Conservation (phyloP, 768 basidiomycete species). For the Lactarius quietus region DNA sequence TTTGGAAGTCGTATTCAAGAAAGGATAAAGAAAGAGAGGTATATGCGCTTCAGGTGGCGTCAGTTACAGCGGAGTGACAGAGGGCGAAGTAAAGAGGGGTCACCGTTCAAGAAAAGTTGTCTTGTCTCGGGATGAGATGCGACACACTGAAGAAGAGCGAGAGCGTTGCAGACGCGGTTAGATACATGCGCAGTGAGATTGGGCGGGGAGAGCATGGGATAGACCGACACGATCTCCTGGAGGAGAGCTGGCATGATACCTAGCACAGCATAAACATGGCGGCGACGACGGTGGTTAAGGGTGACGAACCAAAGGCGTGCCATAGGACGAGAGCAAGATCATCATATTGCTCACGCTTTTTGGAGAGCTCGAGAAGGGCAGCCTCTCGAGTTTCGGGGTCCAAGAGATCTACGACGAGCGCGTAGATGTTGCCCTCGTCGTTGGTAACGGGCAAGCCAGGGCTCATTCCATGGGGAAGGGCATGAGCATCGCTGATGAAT, state of each 20-base stretch:
- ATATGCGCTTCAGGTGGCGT: constrained; percentile 71
- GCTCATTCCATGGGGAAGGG: constrained; percentile 29
- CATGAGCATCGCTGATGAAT: constrained; percentile 33
- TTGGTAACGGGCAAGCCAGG: constrained; percentile 31
- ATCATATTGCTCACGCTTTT: constrained; percentile 98
- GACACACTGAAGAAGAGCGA: constrained; percentile 96
- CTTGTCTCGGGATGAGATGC: constrained; percentile 96
- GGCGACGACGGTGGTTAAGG: constrained; percentile 9
- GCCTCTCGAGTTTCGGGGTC: constrained; percentile 80
- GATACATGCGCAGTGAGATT: constrained; percentile 96
- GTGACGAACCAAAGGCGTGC: constrained; percentile 87
- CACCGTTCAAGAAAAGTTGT: constrained; percentile 91
- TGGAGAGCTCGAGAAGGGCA: constrained; percentile 92
- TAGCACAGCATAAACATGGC: constrained; percentile 31
- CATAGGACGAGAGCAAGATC: constrained; percentile 96
- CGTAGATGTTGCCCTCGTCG: constrained; percentile 84
- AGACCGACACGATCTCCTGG: constrained; percentile 98
- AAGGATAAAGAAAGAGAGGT: constrained; percentile 92
- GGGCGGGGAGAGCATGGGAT: constrained; percentile 92
- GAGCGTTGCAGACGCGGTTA: constrained; percentile 97
- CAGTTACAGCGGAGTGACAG: background rate
- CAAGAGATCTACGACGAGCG: constrained; percentile 83
- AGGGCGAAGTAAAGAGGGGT: background rate
- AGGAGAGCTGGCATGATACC: constrained; percentile 97
- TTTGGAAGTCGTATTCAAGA: constrained; percentile 98